phyloP scores from a whole-genome alignment of 2,329 filamentous ascomycete species.

The Fusarium tuaranense region DNA sequence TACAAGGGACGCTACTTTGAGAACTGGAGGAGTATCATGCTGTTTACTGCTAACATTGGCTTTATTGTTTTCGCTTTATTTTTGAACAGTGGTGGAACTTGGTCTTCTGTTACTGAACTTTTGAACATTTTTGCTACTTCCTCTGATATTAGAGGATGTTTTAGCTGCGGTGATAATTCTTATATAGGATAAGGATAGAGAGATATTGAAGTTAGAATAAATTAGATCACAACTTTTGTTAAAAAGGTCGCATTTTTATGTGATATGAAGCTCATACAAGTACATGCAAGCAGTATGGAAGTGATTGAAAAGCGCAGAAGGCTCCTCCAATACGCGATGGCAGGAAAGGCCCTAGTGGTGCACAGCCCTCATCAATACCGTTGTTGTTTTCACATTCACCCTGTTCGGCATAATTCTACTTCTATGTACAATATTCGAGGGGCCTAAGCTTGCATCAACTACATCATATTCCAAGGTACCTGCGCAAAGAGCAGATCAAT shows the following conservation, averaged over 20 bases:
- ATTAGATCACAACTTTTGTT: background rate
- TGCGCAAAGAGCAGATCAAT: constrained; percentile 19
- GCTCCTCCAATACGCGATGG: constrained; percentile 5
- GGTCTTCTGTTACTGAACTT: constrained; percentile 31
- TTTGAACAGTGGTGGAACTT: constrained; percentile 29
- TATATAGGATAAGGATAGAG: background rate
- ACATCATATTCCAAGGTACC: constrained; percentile 20
- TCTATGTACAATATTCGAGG: background rate
- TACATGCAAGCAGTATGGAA: constrained; percentile 11
- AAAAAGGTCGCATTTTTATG: constrained; percentile 12
- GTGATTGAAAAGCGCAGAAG: constrained; percentile 10
- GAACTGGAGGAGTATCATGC: constrained; percentile 25
- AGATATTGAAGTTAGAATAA: background rate
- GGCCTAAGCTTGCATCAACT: background rate
- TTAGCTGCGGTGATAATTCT: constrained; percentile 22
- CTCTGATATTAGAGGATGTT: constrained; percentile 10
- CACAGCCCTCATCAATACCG: background rate
- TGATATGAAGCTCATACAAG: constrained; percentile 11
- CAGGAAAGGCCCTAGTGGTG: constrained; percentile 4
- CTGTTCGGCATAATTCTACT: background rate
- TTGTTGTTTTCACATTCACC: background rate
- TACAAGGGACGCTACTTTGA: constrained; percentile 22
- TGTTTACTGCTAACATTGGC: constrained; percentile 28
- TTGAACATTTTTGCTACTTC: constrained; percentile 23
- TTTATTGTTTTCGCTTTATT: constrained; percentile 31